Evolutionary conservation across 2,329 filamentous ascomycete genomes (phyloP), one percentile per base, ranked within the genome.

Genomic region (Dothistroma pini): DNA sequence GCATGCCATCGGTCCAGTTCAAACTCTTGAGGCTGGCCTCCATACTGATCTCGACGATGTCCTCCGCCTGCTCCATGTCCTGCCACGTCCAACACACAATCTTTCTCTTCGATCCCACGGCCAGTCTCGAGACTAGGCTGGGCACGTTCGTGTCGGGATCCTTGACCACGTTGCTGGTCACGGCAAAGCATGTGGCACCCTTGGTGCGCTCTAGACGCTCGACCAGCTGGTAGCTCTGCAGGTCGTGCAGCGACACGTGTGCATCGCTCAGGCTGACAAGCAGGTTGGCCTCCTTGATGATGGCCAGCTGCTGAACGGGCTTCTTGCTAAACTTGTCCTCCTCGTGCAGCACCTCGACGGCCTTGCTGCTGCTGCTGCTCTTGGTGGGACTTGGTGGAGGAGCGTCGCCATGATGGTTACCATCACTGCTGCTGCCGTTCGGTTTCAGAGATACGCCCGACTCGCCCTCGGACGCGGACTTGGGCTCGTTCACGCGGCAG

Each of bases 51-150:
- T 97, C 95, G 31, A 81, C 80, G 0, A 88, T 86, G 35, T 95
- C 86, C 3, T 84, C 81, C 53, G 84, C 84, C 48, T 97, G 82
- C 78, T 97, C 95, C 80, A 92, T 95, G 74, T 96, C 93, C 70
- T 95, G 89, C 95, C 96, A 99, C 71, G 88, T 90, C 93, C 95
- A 99, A 58, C 97, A 78, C 63, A 97, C 75, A 56, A 99, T 81
- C 70, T 90, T 90, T 71, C 95, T 83, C 81, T 97, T 97, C 35
- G 97, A 91, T 4, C 92, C 92, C 11, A 99, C 93, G 7, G 92
- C 95, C 56, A 99, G 80, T 41, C 92, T 84, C 58, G 91, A 96
- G 66, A 97, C 93, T 59, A 99, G 96, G 68, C 93, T 91, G 0
- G 92, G 93, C 54, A 99, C 93, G 25, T 90, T 90, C 0, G 91